These are phyloP conservation scores for Debaryomyces psychrophilus DNA, from an alignment of 1,139 yeast species.

Conservation along the genomic window DNA sequence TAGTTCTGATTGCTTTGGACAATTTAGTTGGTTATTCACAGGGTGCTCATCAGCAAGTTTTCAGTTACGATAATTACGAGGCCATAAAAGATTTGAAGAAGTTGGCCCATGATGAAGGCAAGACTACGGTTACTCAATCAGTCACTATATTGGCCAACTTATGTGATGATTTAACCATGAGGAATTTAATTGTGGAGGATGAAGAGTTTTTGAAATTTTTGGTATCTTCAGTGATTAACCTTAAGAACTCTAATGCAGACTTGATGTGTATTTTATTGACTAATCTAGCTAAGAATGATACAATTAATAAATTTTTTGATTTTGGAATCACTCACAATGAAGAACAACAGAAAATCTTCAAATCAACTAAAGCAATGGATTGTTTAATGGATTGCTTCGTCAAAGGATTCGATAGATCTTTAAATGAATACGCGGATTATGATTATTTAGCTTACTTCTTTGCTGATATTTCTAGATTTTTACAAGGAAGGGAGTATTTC, in stretches of 20 bases:
- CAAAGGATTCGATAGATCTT: constrained; percentile 72
- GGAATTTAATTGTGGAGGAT: constrained; percentile 69
- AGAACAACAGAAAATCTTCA: constrained; percentile 45
- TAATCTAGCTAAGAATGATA: constrained; percentile 80
- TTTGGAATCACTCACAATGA: constrained; percentile 41
- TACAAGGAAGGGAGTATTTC: constrained; percentile 75
- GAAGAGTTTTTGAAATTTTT: constrained; percentile 58
- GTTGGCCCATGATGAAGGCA: constrained; percentile 54
- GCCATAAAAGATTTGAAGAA: constrained; percentile 76
- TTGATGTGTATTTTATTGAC: constrained; percentile 82
- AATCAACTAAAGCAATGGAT: constrained; percentile 67
- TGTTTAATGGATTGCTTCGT: constrained; percentile 90
- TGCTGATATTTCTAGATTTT: constrained; percentile 80
- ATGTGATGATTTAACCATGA: constrained; percentile 70
- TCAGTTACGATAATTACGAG: constrained; percentile 68
- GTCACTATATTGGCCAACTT: constrained; percentile 81
- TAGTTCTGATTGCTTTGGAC: constrained; percentile 83
- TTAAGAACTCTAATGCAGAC: constrained; percentile 71
- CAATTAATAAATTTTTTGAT: constrained; percentile 58
- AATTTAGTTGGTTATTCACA: constrained; percentile 82
- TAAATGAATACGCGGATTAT: constrained; percentile 72
- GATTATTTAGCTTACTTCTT: constrained; percentile 88
- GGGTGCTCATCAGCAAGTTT: constrained; percentile 65
- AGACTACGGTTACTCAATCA: constrained; percentile 64
- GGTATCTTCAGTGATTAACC: constrained; percentile 55